Conservation (phyloP, 306 rosid species). For the Gleditsia sinensis region DNA sequence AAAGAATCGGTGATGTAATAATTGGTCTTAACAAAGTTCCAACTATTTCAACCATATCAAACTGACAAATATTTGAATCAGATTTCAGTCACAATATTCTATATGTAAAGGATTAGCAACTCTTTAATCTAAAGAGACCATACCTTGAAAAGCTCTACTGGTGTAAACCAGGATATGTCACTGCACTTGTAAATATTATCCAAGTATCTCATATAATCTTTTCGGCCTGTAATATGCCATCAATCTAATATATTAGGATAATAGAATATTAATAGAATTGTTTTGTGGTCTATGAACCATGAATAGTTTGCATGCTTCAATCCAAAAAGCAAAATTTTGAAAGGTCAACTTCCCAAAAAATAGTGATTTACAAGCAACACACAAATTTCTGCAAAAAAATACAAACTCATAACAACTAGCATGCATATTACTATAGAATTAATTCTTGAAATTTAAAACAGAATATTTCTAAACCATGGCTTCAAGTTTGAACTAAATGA, state of each 20-base stretch:
- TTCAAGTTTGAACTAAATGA: not conserved
- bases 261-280: not conserved
- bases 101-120: not conserved
- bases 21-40: not conserved
- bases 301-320: constrained; percentile 13
- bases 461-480: not conserved
- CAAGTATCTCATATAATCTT: constrained; percentile 79
- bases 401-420: no score
- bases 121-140: constrained; percentile 14
- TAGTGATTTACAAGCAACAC: not conserved
- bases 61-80: not conserved
- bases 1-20: not conserved
- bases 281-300: not conserved
- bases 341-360: not conserved
- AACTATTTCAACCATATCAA: constrained; percentile 2
- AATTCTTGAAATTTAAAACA: not conserved
- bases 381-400: not conserved
- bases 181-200: constrained; percentile 78
- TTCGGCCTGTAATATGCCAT: constrained; percentile 68
- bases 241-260: constrained; percentile 27
- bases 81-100: constrained; percentile 5
- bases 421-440: not conserved
- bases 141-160: constrained; percentile 94
- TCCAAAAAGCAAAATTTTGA: constrained; percentile 13
- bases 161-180: constrained; percentile 90